These are phyloP conservation scores for Xylariales sp. DNA, from an alignment of 2,329 filamentous ascomycete genomes.

Conservation along the genomic window DNA sequence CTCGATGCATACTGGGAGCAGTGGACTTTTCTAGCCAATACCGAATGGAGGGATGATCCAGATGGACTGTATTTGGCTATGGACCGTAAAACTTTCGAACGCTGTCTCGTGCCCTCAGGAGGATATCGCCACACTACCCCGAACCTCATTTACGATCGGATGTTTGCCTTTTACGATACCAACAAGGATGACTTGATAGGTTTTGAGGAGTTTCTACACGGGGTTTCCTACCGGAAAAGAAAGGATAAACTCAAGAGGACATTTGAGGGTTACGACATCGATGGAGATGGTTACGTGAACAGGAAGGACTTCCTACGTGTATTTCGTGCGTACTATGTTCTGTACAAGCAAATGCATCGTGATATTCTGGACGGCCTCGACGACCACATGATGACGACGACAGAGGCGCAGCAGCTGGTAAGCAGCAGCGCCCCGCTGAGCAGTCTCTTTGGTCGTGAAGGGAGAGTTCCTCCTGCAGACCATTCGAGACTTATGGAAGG, in stretches of 20 bases:
- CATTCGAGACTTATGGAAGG: constrained; percentile 59
- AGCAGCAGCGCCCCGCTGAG: constrained; percentile 72
- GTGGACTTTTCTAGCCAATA: constrained; percentile 89
- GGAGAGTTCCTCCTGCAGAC: constrained; percentile 61
- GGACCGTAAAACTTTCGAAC: constrained; percentile 88
- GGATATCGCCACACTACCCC: constrained; percentile 73
- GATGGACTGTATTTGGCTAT: constrained; percentile 76
- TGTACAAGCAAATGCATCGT: constrained; percentile 84
- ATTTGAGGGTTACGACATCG: constrained; percentile 87
- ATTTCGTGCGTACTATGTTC: constrained; percentile 86
- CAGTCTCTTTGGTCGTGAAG: constrained; percentile 68
- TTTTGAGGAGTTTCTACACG: constrained; percentile 86
- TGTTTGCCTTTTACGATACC: constrained; percentile 94
- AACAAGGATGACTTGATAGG: constrained; percentile 85
- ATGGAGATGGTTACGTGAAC: constrained; percentile 80
- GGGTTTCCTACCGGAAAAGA: constrained; percentile 65
- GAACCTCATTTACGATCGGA: constrained; percentile 90
- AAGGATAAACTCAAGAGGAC: constrained; percentile 69
- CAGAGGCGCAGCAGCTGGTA: constrained; percentile 72
- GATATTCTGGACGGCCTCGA: constrained; percentile 77
- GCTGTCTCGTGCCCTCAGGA: constrained; percentile 81
- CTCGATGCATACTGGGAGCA: constrained; percentile 95
- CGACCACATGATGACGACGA: constrained; percentile 71
- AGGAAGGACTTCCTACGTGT: constrained; percentile 86
- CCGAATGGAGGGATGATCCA: constrained; percentile 78